Base-by-base conservation (phyloP, 1,284 basidiomycete genomes). In the Schizophyllum amplum region DNA sequence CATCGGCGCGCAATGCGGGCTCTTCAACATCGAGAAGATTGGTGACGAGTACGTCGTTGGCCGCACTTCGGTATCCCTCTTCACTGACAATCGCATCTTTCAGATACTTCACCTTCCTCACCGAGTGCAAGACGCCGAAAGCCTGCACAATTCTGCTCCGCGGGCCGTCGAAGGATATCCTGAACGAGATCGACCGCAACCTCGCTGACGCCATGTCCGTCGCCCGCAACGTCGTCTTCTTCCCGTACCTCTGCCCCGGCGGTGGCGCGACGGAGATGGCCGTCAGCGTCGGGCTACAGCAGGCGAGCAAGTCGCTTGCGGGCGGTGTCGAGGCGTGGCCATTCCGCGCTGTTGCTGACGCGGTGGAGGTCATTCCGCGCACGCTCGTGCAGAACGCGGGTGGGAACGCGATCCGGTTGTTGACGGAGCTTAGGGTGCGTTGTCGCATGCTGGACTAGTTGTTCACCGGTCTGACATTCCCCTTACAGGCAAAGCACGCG, bases 211-310 rank as follows among this genome's bases (percentile, higher is more conserved):
- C 96, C 48, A 98, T 99, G 92, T 86, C 90, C 23, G 94, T 98
- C 49, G 96, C 96, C 0, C 86, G 96, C 27, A 99, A 98, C 66
- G 96, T 95, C 47, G 88, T 98, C 59, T 98, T 99, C 77, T 92
- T 98, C 75, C 96, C 96, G 0, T 72, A 80, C 13, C 84, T 99
- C 21, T 89, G 90, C 0, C 96, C 96, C 0, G 95, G 96, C 15
- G 95, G 96, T 22, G 96, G 96, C 50, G 96, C 96, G 13, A 97
- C 94, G 1, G 96, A 99, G 77, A 98, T 99, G 94, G 96, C 95
- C 0, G 88, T 99, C 70, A 87, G 86, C 48, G 92, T 97, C 2
- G 92, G 90, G 0, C 74, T 99, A 59, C 86, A 90, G n/a, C 82
- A 86, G 46, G 92, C 88, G 71, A 92, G 92, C 23, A 82, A 90